Evolutionary conservation across 1,284 basidiomycete genomes (phyloP), one percentile per base, ranked within the genome.

Genomic region (Moesziomyces antarcticus): DNA sequence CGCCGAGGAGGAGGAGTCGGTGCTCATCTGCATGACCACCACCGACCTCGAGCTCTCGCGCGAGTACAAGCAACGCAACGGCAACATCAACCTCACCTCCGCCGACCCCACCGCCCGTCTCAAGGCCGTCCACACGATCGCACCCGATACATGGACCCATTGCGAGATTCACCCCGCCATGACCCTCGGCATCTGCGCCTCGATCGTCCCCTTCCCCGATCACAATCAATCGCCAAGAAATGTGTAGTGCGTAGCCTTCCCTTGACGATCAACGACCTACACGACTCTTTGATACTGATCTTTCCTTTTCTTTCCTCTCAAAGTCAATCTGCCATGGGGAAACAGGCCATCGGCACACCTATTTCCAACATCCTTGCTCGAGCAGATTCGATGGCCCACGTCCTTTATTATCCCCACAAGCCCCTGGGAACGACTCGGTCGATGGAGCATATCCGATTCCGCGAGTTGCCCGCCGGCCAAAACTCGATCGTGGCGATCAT

Each of bases 171-270:
- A 99, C 85, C 96, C 96, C 1, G 93, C 93, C 80, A 99, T 98
- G 97, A 98, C 99, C 75, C 88, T 99, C 52, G 96, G 96, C 73
- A 94, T 99, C 63, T 98, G 96, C 84, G 96, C 96, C 7, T 94
- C 92, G 85, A 99, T 99, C 84, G 96, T 99, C 85, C 96, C 96
- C 5, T 99, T 99, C 91, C 96, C 96, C 18, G 96, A 99, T 85
- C 97, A 99, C 86, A 99, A 99, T 83, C 96, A 98, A 91, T 97
- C 94, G 58, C 96, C 96, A 71, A 94, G 96, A 89, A 99, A 99
- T 83, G 98, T 96, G 5, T 99, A 99, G n/a, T n/a, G n/a, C n/a
- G n/a, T n/a, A n/a, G n/a, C n/a, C n/a, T n/a, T n/a, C n/a, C n/a
- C n/a, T n/a, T n/a, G n/a, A n/a, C n/a, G n/a, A n/a, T n/a, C n/a